phyloP scores from a whole-genome alignment of 23 red algal genomes.

The Gracilaria caudata region DNA sequence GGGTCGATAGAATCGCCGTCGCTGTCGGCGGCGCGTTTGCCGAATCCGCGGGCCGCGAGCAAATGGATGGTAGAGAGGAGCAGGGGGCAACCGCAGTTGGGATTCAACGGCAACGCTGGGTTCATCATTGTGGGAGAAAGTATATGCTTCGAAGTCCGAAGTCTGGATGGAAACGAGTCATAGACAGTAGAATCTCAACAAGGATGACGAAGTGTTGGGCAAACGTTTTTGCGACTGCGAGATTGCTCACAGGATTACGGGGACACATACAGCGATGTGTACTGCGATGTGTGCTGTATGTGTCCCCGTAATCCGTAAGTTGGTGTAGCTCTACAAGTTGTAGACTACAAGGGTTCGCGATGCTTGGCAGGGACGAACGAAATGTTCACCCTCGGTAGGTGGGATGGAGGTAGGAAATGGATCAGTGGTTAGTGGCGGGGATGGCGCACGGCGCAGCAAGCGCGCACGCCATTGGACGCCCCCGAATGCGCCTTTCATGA shows the following conservation, averaged over 20 bases:
- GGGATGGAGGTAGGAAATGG: not conserved
- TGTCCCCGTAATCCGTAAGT: no score
- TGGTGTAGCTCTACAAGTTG: no score
- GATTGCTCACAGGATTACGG: no score
- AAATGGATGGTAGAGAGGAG: not conserved
- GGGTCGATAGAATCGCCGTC: not conserved
- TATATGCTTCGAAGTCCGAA: no score
- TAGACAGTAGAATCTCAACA: no score
- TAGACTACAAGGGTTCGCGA: no score
- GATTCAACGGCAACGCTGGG: not conserved
- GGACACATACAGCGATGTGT: no score
- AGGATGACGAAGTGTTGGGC: no score
- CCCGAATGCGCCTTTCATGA: not conserved
- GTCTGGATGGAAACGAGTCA: no score
- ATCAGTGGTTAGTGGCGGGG: not conserved
- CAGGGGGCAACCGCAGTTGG: not conserved
- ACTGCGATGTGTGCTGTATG: no score
- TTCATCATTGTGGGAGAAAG: not conserved
- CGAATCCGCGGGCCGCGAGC: constrained; percentile 41
- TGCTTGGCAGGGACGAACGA: no score
- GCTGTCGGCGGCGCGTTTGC: constrained; percentile 20
- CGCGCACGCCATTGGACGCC: not conserved
- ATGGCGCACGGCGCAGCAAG: not conserved
- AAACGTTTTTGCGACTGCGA: no score
- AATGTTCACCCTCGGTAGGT: not conserved